These are phyloP conservation scores for Colletotrichum tamarilloi DNA, from an alignment of 2,329 filamentous ascomycete genomes.

Conservation along the genomic window DNA sequence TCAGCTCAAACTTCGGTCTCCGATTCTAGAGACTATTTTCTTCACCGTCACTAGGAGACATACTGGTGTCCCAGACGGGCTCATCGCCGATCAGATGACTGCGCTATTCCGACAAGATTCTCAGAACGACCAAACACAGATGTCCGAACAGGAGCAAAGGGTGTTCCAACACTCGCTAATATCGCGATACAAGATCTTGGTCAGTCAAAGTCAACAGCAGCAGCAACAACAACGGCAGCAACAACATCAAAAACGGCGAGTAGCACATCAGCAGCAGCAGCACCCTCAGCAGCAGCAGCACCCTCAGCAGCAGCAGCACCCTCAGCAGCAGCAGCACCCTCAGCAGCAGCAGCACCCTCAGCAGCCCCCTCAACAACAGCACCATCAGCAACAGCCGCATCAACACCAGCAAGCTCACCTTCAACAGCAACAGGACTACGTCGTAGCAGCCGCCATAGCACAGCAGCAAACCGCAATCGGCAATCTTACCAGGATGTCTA, in stretches of 20 bases:
- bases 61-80: conserved; percentile 52
- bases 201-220: neutral
- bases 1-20: conserved; percentile 60
- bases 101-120: conserved; percentile 26
- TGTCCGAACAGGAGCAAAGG: conserved; percentile 16
- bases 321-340: neutral
- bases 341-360: neutral
- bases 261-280: neutral
- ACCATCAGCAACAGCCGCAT: neutral
- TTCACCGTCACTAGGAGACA: conserved; percentile 63
- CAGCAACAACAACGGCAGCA: neutral
- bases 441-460: neutral
- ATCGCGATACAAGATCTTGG: conserved; percentile 15
- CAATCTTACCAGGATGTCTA: neutral
- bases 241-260: neutral
- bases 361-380: neutral
- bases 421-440: neutral
- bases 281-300: too few species aligned
- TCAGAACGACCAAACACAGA: conserved; percentile 36
- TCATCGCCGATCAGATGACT: conserved; percentile 46
- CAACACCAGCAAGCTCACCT: neutral
- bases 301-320: neutral
- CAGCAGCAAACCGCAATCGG: conserved; percentile 6
- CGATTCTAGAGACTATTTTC: conserved; percentile 62
- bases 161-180: conserved; percentile 14